Conservation (phyloP, 768 basidiomycete genomes). For the Mycena latifolia region DNA sequence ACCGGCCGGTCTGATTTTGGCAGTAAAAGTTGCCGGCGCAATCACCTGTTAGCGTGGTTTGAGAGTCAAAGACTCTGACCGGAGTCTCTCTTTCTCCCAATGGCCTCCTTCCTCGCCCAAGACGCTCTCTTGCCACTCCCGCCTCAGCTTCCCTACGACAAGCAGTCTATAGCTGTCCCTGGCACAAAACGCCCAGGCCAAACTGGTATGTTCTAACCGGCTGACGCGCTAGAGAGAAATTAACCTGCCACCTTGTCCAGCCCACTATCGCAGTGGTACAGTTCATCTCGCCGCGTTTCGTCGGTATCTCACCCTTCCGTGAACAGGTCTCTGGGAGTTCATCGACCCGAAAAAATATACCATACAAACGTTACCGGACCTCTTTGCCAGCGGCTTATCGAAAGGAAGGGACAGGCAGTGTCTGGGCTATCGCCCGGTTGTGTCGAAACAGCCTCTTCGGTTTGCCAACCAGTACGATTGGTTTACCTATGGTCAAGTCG, state of each 20-base stretch:
- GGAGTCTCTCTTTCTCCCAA: constrained; percentile 1
- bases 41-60: no score
- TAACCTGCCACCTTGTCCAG: constrained; percentile 48
- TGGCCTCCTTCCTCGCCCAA: constrained; percentile 31
- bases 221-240: not conserved
- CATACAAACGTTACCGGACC: constrained; percentile 68
- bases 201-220: constrained; percentile 64
- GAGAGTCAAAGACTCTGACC: no score
- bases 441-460: constrained; percentile 76
- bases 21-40: no score
- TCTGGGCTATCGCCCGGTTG: constrained; percentile 75
- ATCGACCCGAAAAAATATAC: constrained; percentile 50
- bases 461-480: constrained; percentile 79
- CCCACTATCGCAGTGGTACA: constrained; percentile 80
- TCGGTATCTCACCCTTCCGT: not conserved
- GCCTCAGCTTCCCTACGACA: constrained; percentile 59
- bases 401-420: constrained; percentile 63
- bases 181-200: constrained; percentile 86
- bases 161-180: constrained; percentile 77
- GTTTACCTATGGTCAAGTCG: constrained; percentile 83
- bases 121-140: constrained; percentile 31
- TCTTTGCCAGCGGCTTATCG: constrained; percentile 76
- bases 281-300: not conserved
- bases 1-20: no score
- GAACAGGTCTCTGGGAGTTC: constrained; percentile 68